Conservation (phyloP, 108 stramenopile genomes). For the Cyclotella choctawhatcheeana region DNA sequence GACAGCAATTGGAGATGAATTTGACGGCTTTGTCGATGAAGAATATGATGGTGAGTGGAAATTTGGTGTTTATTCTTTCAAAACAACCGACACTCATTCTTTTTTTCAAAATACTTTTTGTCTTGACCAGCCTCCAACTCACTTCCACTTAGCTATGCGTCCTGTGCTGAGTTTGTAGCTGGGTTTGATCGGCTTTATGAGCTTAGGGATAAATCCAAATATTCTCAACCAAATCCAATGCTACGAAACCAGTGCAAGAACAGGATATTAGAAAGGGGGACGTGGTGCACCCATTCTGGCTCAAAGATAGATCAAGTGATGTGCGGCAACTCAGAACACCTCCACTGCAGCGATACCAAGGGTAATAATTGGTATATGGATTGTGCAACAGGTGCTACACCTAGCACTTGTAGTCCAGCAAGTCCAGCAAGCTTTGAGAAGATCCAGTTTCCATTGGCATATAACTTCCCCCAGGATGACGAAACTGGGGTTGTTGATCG, state of each 20-base stretch:
- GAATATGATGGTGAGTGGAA: background rate
- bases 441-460: background rate
- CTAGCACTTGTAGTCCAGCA: background rate
- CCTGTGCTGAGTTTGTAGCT: background rate
- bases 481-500: background rate
- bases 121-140: background rate
- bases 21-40: background rate
- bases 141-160: background rate
- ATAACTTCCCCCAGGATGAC: background rate
- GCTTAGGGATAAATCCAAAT: background rate
- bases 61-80: background rate
- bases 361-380: too few species aligned
- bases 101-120: too few species aligned
- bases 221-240: conserved; percentile 3
- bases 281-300: too few species aligned
- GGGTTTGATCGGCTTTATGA: background rate
- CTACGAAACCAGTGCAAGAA: too few species aligned
- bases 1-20: background rate
- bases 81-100: background rate
- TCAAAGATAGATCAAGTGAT: too few species aligned
- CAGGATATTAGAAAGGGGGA: too few species aligned
- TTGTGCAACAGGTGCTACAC: background rate
- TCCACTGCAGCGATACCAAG: too few species aligned
- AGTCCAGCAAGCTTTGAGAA: background rate
- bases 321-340: too few species aligned